These are phyloP conservation scores for Volvox africanus DNA, from an alignment of 139 green algal species.

Conservation along the genomic window DNA sequence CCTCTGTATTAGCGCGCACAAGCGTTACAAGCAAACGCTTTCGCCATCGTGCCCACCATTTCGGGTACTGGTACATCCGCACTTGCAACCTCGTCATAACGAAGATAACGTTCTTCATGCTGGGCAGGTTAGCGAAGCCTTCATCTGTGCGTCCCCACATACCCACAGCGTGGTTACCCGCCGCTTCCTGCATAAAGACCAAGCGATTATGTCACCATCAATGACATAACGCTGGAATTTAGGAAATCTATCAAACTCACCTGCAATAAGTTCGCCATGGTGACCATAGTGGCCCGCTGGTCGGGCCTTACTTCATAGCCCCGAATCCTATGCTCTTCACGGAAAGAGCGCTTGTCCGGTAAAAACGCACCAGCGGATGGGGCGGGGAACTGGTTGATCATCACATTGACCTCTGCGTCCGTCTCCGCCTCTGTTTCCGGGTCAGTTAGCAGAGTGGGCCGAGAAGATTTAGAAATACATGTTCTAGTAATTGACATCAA, in stretches of 20 bases:
- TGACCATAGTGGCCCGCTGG: constrained; percentile 81
- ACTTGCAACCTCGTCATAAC: constrained; percentile 94
- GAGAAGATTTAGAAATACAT: no score
- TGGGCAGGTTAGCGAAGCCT: constrained; percentile 86
- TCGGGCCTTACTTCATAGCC: constrained; percentile 88
- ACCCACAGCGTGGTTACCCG: constrained; percentile 88
- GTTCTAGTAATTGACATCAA: no score
- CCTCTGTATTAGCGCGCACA: no score
- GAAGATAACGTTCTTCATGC: constrained; percentile 86
- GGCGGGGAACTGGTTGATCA: constrained; percentile 30
- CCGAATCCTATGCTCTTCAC: constrained; percentile 77
- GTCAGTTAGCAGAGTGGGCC: no score
- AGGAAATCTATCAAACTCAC: constrained; percentile 32
- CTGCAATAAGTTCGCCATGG: constrained; percentile 91
- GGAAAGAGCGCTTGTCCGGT: constrained; percentile 55
- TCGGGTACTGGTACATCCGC: constrained; percentile 90
- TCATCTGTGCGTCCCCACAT: constrained; percentile 88
- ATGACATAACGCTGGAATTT: neutral
- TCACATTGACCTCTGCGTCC: constrained; percentile 8
- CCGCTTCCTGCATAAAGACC: constrained; percentile 77
- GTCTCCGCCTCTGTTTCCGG: no score
- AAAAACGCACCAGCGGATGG: constrained; percentile 26
- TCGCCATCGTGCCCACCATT: constrained; percentile 75
- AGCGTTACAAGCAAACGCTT: neutral
- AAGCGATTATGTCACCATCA: neutral